phyloP scores from a whole-genome alignment of 345 rosid species.

The Geranium rotundifolium region DNA sequence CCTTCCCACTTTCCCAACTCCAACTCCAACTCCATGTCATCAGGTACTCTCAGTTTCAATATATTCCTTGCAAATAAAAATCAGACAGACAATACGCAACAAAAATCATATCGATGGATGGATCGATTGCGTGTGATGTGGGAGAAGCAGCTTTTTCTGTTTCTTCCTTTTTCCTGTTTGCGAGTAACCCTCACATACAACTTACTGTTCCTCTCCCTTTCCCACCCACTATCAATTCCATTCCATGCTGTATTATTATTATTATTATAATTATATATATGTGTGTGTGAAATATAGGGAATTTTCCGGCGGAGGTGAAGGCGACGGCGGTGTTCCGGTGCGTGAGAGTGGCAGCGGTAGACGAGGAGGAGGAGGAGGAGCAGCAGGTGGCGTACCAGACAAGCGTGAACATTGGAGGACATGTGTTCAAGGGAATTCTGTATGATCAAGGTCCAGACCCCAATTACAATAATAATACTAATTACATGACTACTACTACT shows the following conservation, averaged over 20 bases:
- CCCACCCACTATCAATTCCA: background rate
- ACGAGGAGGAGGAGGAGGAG: slow-evolving; percentile 23
- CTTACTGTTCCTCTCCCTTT: background rate
- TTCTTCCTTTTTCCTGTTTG: background rate
- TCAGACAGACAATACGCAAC: background rate
- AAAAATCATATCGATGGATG: slow-evolving; percentile 4
- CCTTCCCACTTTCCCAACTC: background rate
- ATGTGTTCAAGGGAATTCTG: slow-evolving; percentile 34
- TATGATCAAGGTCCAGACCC: slow-evolving; percentile 38
- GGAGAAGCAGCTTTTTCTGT: background rate
- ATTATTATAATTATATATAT: background rate
- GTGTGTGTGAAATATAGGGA: slow-evolving; percentile 6
- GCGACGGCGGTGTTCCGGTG: slow-evolving; percentile 34
- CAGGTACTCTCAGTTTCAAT: no score
- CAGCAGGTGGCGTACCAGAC: slow-evolving; percentile 35
- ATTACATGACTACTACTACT: slow-evolving; percentile 17
- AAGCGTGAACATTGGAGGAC: slow-evolving; percentile 38
- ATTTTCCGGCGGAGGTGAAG: slow-evolving; percentile 25
- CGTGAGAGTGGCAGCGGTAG: slow-evolving; percentile 28
- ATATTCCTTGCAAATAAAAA: no score
- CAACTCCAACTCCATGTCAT: no score
- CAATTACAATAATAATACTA: slow-evolving; percentile 5
- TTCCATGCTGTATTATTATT: background rate
- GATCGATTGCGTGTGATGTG: no score
- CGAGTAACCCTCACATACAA: background rate